Base-by-base conservation (phyloP, 768 basidiomycete genomes). In the Kwoniella dendrophila region DNA sequence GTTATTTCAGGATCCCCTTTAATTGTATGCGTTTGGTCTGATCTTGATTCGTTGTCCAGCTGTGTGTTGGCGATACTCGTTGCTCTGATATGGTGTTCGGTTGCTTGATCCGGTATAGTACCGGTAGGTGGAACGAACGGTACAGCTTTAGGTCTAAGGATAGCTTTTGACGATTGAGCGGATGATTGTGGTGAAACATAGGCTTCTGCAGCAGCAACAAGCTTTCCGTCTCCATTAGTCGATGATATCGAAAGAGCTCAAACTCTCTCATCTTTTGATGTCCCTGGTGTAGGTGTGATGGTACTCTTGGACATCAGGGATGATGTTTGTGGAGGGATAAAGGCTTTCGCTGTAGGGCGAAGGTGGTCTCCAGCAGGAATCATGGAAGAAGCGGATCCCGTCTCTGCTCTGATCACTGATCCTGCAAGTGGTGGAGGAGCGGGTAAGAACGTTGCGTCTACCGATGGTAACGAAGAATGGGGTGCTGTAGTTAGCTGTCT, bases 71-170 rank as follows among this genome's bases (percentile, higher is more conserved):
- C n/a, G 0, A 11, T 44, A 18, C 16, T 20, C 3, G 24, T n/a
- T 44, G 43, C n/a, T 22, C 12, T 44, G 2, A 44, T 11, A 18
- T n/a, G 43, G n/a, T n/a, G 24, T 20, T n/a, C 24, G n/a, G n/a
- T 24, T n/a, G 43, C 24, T 8, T 4, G 20, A 22, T 24, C 3
- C 6, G 43, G 24, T 22, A 24, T 24, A 11, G 24, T 11, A 24
- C 43, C 24, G n/a, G 43, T 24, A 22, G 29, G 27, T 18, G 58
- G 58, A 16, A 48, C 34, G 47, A 59, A 59, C n/a, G 58, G 29
- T 32, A 44, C 12, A 14, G 58, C 58, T 22, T 29, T 22, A 12
- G 48, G 47, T 40, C 41, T 29, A 14, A 59, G 58, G 8, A 14
- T 50, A 18, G 43, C 20, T 44, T 44, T 44, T 22, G 43, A 20